Base-by-base conservation (phyloP, 306 rosid genomes). In the Glycyrrhiza uralensis region DNA sequence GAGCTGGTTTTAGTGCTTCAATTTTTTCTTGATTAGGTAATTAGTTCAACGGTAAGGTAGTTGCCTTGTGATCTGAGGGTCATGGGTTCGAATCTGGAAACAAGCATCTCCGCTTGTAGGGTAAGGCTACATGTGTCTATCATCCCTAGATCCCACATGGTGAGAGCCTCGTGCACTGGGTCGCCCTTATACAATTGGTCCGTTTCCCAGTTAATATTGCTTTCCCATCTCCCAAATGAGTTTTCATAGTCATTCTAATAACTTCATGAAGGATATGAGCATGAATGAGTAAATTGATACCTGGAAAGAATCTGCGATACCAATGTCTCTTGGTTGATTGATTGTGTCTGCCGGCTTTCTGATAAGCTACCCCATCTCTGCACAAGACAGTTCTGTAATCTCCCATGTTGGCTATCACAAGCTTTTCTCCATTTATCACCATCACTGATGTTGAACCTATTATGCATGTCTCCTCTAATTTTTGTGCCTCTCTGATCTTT, bases 361-460 rank as follows among this genome's bases (percentile, higher is more conserved):
- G 83, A 81, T 80, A 81, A 80, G 97, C 96, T 3, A 78, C 58
- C 47, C 97, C 98, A 75, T 88, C 74, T 87, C 85, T 89, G 47
- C 97, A 93, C 46, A 93, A 56, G 65, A 93, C 88, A 71, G 90
- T 92, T 76, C 77, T 84, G 28, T 87, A 93, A 44, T 84, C 83
- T 32, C 98, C 98, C 76, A 87, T 87, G 82, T 76, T 81, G 49
- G 89, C 90, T 30, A 85, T 75, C 47, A 90, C 96, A 42, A 93
- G 87, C 77, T 76, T 90, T 67, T 88, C 90, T 28, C 92, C 96
- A 60, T 86, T 79, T 45, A 88, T 87, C 4, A 93, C 85, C 75
- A 90, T 80, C 12, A 68, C 98, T 4, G 96, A 88, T 59, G 84
- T 91, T 23, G 93, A 88, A 5, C 96, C 86, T 1, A 70, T 71